Evolutionary conservation across 1,284 basidiomycete genomes (phyloP).

Genomic region (Apiotrichum gracile): DNA sequence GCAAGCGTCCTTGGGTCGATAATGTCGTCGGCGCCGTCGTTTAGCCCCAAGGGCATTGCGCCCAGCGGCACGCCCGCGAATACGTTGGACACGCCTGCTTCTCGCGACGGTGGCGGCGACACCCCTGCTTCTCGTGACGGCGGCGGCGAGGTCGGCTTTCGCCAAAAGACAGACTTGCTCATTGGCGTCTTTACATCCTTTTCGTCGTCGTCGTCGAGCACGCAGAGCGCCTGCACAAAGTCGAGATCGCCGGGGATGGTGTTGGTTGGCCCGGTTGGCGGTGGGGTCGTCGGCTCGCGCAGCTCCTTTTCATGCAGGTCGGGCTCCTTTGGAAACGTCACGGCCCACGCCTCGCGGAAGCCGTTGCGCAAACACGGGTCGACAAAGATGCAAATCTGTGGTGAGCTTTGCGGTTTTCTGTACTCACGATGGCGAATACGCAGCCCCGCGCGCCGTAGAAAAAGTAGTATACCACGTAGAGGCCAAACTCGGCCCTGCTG

Average conservation of each 20-base stretch:
- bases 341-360: constrained; percentile 3
- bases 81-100: background rate
- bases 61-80: constrained; percentile 12
- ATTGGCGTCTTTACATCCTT: background rate
- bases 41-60: too few species aligned
- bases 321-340: background rate
- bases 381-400: constrained; percentile 9
- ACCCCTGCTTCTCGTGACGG: background rate
- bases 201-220: background rate
- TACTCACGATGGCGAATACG: constrained; percentile 10
- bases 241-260: constrained; percentile 4
- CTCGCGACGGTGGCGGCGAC: background rate
- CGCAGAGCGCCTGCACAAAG: constrained; percentile 12
- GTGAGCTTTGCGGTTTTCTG: background rate
- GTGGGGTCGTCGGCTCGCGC: background rate
- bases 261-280: background rate
- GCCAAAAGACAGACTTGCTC: background rate
- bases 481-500: constrained; percentile 6
- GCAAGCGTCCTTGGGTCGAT: too few species aligned
- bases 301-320: background rate
- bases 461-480: constrained; percentile 19
- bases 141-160: background rate
- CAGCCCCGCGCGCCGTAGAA: constrained; percentile 15
- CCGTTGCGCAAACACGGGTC: constrained; percentile 14
- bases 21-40: too few species aligned